A percentile compares a stretch with the other conserved stretches of the same genome.
These are phyloP conservation scores for Saccharomyces hybrid DNA, from an alignment of 1,139 yeast species.

Conservation along the genomic window DNA sequence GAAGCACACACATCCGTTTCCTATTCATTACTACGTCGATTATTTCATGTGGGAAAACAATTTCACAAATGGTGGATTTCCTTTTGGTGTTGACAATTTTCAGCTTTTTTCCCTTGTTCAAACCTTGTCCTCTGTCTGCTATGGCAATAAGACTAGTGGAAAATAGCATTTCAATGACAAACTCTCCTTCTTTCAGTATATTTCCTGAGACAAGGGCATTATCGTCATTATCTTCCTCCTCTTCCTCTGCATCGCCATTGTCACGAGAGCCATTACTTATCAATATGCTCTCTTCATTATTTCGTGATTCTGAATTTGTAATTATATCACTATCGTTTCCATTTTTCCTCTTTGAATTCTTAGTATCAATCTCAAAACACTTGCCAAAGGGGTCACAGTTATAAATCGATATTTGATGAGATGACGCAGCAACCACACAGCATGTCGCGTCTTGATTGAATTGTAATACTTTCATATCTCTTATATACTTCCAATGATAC, in stretches of 20 bases:
- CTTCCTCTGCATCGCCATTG: conserved; percentile 3
- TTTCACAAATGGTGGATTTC: conserved; percentile 37
- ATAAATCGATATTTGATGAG: conserved; percentile 21
- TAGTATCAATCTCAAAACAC: conserved; percentile 26
- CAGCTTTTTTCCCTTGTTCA: conserved; percentile 39
- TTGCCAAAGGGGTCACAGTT: conserved; percentile 33
- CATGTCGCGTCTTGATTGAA: conserved; percentile 32
- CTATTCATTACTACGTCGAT: conserved; percentile 58
- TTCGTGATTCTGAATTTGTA: neutral
- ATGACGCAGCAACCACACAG: conserved; percentile 23
- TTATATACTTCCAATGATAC: too few relatives aligned
- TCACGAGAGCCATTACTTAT: neutral
- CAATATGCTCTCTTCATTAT: neutral
- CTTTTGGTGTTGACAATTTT: conserved; percentile 61
- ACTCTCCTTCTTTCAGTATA: conserved; percentile 5
- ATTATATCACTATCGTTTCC: neutral
- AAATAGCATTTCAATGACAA: conserved; percentile 56
- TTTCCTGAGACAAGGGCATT: neutral
- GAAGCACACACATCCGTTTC: conserved; percentile 53
- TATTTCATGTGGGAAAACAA: conserved; percentile 57
- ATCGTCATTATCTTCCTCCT: conserved; percentile 3
- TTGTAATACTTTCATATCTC: conserved; percentile 22
- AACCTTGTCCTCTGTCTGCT: conserved; percentile 40
- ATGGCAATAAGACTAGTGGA: conserved; percentile 63
- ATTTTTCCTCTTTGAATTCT: conserved; percentile 5